Evolutionary conservation across 148 eudicot genomes (phyloP), one percentile per base, ranked within the genome.

Genomic region (Camellia granthamiana): DNA sequence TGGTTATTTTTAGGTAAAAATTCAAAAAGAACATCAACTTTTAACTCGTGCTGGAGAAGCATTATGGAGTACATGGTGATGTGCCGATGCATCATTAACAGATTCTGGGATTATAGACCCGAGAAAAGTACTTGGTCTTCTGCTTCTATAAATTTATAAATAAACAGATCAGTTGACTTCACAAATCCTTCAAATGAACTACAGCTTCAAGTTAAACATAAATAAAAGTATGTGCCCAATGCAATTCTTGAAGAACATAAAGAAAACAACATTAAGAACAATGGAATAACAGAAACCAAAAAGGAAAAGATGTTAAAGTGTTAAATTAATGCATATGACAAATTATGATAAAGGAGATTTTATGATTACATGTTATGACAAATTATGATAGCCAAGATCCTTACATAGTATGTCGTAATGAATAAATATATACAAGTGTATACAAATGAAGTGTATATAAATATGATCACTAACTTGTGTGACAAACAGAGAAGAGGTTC

Each of bases 41-140:
- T 85, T 91, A 44, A 92, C 88, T 85, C 97, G 98, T 80, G 94
- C 94, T 9, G 97, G 87, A 78, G 89, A 91, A 82, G 87, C 97
- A 82, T 91, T 89, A 80, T 92, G 99, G 69, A 93, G 93, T 81
- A 95, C 88, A 78, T 90, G 95, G 85, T 93, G 98, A 87, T 91
- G 89, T 68, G 93, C 86, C 83, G 93, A 71, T 60, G 84, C 91
- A 86, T 94, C 94, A 77, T 85, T 86, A 61, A 95, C 88, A 77
- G 97, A 85, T 64, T 86, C 87, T 64, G 97, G 99, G 30, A 93
- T 82, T 75, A 93, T 86, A 59, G 92, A 89, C 75, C 97, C 90
- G n/a, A 95, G 88, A 72, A 95, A 83, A 72, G 90, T 88, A 81
- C 83, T 84, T 52, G 97, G 85, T 77, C 89, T 88, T 81, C 84